Evolutionary conservation across 176 grass and related monocot species (phyloP), one percentile per base, ranked within the genome.

Genomic region (Hyparrhenia diplandra): DNA sequence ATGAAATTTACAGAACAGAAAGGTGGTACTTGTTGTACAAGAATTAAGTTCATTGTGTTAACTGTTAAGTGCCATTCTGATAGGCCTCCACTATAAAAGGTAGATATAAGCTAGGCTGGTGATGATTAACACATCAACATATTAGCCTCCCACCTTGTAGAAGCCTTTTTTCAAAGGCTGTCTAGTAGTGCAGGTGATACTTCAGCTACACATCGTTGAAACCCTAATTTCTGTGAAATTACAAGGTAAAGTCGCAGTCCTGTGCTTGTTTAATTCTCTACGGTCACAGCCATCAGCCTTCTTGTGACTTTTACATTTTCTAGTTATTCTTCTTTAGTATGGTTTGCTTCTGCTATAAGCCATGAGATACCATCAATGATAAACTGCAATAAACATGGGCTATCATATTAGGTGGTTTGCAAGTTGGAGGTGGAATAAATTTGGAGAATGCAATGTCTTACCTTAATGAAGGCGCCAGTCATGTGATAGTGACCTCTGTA

Each of bases 391-490:
- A 83, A 82, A 30, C n/a, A 5, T 67, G 64, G 46, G n/a, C 55
- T 83, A 63, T 75, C 28, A 67, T 82, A 74, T 39, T 86, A 95
- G 96, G 96, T 90, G 88, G 96, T 76, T 85, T 98, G 86, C 96
- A 95, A 88, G 84, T 98, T 86, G 96, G 96, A 86, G 96, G 92
- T 84, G 96, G 92, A 36, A 95, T 98, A 84, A 95, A 95, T 87
- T 85, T 76, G 67, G 88, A 95, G 70, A 98, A 98, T 88, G 90
- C 92, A 67, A 86, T 67, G 49, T 81, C 45, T 69, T 94, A 95
- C 75, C 76, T 95, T 76, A 82, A 91, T 31, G 90, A 95, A 98
- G 96, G 96, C 36, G 96, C 96, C 59, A 95, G 92, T 82, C 96
- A 98, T 67, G 92, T 95, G 79, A 95, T 95, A 80, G 92, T 98